Conservation (phyloP, 1,139 yeast genomes). For the Lodderomyces orthopsilosis region DNA sequence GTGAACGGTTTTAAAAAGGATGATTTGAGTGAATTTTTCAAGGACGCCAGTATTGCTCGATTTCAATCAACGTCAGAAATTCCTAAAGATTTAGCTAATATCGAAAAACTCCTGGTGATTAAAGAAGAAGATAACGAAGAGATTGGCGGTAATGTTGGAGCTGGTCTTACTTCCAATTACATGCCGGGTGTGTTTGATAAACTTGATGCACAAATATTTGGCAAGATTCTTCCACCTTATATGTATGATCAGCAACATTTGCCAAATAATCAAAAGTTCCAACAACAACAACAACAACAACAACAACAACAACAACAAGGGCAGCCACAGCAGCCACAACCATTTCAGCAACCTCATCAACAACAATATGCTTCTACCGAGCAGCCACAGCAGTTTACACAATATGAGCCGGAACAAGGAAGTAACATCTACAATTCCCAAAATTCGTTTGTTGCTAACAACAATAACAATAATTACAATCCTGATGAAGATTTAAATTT, state of each 20-base stretch:
- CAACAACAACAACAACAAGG: slow-evolving; percentile 7
- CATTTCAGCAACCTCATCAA: slow-evolving; percentile 1
- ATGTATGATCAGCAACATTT: slow-evolving; percentile 49
- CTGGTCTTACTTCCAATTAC: slow-evolving; percentile 28
- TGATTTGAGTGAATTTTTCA: slow-evolving; percentile 14
- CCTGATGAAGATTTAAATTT: slow-evolving; percentile 14
- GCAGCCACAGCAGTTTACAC: slow-evolving; percentile 1
- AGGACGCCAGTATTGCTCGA: slow-evolving; percentile 13
- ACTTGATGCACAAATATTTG: slow-evolving; percentile 79
- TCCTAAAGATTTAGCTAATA: slow-evolving; percentile 8
- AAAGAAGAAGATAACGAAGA: slow-evolving; percentile 13
- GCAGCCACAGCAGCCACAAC: slow-evolving; percentile 1
- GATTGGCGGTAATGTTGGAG: slow-evolving; percentile 11
- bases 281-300: slow-evolving; percentile 10
- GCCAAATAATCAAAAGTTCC: not conserved
- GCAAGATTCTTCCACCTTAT: slow-evolving; percentile 78
- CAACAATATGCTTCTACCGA: not conserved
- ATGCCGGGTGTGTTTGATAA: slow-evolving; percentile 83
- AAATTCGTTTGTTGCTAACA: slow-evolving; percentile 1
- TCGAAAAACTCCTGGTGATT: slow-evolving; percentile 6
- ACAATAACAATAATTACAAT: not conserved
- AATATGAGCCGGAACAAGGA: slow-evolving; percentile 2
- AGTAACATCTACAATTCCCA: not conserved
- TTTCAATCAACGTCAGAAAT: slow-evolving; percentile 14
- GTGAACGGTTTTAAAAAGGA: slow-evolving; percentile 7